Base-by-base conservation (phyloP, 2,329 filamentous ascomycete species). In the Calonectria leucothoes region DNA sequence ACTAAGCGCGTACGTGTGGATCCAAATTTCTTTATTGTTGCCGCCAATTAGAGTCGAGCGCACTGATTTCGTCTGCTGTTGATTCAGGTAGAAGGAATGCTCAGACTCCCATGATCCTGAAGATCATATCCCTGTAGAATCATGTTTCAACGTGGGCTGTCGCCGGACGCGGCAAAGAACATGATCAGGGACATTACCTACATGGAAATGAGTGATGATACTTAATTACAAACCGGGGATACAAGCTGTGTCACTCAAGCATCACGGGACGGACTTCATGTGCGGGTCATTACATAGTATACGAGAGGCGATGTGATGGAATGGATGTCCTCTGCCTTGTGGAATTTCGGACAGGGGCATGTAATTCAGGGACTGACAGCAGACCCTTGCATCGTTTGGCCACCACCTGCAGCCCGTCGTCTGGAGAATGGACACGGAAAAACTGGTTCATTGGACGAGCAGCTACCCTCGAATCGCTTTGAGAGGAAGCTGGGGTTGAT, bases 71-170 rank as follows among this genome's bases (percentile, higher is more conserved):
- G 55, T 61, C n/a, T 45, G 37, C 66, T 25, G 48, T n/a, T 71
- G 74, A 74, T 71, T 73, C 70, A 71, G 48, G 67, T 69, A 69
- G 27, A 29, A 69, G 51, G 49, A 63, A 59, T 39, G 31, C 15
- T 59, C 39, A 52, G 49, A 23, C 31, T 35, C 31, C 48, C 23
- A 39, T n/a, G 23, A 14, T 29, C 20, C 25, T 42, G 17, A 55
- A 42, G 31, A 12, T 27, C 17, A 14, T 29, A 71, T 49, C 72
- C 72, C 49, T 75, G 74, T 23, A 51, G 49, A n/a, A 27, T 33
- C 51, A 37, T 64, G 51, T 73, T 71, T 71, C 71, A 70, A 45
- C 64, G 42, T 52, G 49, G 27, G 25, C 7, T 37, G 12, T n/a
- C 10, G 17, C 20, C 15, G 10, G 39, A 29, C 37, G 61, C 63